Base-by-base conservation (phyloP, 192 early-diverging fungal genomes). In the Anaeromyces robustus region DNA sequence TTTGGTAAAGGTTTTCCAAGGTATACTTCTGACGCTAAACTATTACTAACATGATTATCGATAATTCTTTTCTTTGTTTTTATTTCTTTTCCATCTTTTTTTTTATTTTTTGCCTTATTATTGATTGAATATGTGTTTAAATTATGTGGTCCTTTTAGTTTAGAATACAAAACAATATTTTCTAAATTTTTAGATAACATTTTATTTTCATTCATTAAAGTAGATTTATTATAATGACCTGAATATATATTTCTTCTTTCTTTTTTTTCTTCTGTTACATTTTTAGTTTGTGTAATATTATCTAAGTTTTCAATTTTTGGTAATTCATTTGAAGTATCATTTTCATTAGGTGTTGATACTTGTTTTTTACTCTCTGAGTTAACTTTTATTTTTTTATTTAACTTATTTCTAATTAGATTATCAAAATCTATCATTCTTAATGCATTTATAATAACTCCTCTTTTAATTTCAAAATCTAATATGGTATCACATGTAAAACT, bases 401-500 rank as follows among this genome's bases (percentile, higher is more conserved):
- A 18, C 19, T 68, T 68, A 68, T n/a, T 68, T n/a, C 22, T 68
- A 11, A 68, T 9, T n/a, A 68, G 26, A 68, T 68, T 68, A 68
- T 68, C 52, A n/a, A 68, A 68, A 68, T 68, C 52, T 11, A 91
- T 80, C 31, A 91, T 77, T 30, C 79, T 59, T 39, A 91, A 78
- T 4, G 89, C 86, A 68, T 86, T 88, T 14, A 34, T 39, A 31
- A 91, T 90, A 41, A 91, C 87, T 17, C 84, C 87, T 13, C 80
- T 37, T 79, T 91, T 91, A 30, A 91, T 85, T 30, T 87, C 83
- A 28, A 79, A 78, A 83, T 91, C 90, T 30, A 90, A 80, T n/a
- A 82, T 78, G n/a, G 84, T 86, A 79, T 90, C 89, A 81, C 88
- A 90, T 13, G 86, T 88, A 78, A 91, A 90, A 32, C 83, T 84